A percentile compares a stretch with the other conserved stretches of the same genome.
phyloP scores from a whole-genome alignment of 495 filamentous ascomycete genomes.

The Penicillium paxilli region DNA sequence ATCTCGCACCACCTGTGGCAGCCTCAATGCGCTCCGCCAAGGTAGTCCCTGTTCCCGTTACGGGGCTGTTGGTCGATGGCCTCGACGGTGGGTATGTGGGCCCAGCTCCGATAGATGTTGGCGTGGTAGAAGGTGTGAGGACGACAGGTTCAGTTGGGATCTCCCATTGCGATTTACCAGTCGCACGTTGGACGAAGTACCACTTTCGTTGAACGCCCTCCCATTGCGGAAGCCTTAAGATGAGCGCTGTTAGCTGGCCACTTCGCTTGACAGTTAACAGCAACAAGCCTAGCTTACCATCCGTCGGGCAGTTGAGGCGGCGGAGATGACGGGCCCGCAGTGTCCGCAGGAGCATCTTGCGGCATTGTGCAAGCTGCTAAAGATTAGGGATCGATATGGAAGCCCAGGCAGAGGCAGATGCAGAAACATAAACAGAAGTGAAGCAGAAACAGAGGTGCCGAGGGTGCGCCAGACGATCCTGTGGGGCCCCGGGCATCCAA shows the following conservation, averaged over 20 bases:
- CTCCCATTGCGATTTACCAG: slow-evolving; percentile 76
- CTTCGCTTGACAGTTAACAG: neutral
- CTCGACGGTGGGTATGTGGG: slow-evolving; percentile 26
- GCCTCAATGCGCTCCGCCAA: slow-evolving; percentile 15
- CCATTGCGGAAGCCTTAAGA: slow-evolving; percentile 72
- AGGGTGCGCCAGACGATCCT: slow-evolving; percentile 21
- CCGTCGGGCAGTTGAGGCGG: slow-evolving; percentile 70
- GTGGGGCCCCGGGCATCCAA: slow-evolving; percentile 19
- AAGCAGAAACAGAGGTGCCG: neutral
- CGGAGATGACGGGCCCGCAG: slow-evolving; percentile 68
- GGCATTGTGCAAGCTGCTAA: slow-evolving; percentile 20
- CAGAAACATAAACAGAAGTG: slow-evolving; percentile 3
- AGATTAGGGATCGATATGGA: neutral
- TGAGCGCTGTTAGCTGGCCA: neutral
- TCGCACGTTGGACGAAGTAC: slow-evolving; percentile 78
- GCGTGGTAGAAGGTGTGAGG: slow-evolving; percentile 40
- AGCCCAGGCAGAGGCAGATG: neutral
- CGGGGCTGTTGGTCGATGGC: slow-evolving; percentile 18
- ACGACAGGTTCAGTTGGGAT: slow-evolving; percentile 63
- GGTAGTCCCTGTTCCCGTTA: slow-evolving; percentile 7
- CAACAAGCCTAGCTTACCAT: slow-evolving; percentile 47
- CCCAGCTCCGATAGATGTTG: slow-evolving; percentile 30
- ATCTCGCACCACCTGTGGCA: slow-evolving; percentile 18
- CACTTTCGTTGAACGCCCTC: slow-evolving; percentile 71
- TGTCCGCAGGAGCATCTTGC: slow-evolving; percentile 53